Evolutionary conservation across 768 basidiomycete genomes (phyloP).

Genomic region (Boletus speciosus): DNA sequence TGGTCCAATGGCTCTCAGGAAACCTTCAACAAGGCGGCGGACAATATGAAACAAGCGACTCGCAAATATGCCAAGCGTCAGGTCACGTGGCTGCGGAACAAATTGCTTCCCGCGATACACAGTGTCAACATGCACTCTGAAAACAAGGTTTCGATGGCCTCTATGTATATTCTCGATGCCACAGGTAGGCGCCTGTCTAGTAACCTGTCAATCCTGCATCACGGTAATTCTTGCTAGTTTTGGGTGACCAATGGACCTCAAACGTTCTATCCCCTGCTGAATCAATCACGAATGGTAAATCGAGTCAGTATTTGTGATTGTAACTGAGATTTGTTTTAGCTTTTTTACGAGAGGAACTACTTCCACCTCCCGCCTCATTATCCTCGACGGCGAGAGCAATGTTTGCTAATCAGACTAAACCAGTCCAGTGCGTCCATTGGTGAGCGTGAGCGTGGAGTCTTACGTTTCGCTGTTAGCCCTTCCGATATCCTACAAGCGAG

Average conservation of each 20-base stretch:
- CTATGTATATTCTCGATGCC: constrained; percentile 64
- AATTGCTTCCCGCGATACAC: constrained; percentile 71
- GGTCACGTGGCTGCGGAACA: constrained; percentile 88
- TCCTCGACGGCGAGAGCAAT: constrained; percentile 54
- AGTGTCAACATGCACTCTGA: constrained; percentile 41
- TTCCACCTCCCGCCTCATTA: constrained; percentile 57
- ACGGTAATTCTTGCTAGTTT: constrained; percentile 32
- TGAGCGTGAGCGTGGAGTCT: background rate
- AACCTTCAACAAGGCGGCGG: constrained; percentile 54
- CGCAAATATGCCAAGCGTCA: constrained; percentile 90
- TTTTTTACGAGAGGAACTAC: constrained; percentile 46
- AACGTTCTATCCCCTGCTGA: constrained; percentile 53
- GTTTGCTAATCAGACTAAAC: constrained; percentile 43
- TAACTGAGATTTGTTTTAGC: constrained; percentile 28
- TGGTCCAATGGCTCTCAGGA: constrained; percentile 38
- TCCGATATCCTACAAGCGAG: constrained; percentile 50
- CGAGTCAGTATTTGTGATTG: background rate
- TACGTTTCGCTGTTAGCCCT: constrained; percentile 44
- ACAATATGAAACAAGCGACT: constrained; percentile 83
- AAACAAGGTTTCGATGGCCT: constrained; percentile 27
- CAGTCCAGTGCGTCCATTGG: constrained; percentile 41
- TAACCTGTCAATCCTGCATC: background rate
- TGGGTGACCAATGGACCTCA: constrained; percentile 55
- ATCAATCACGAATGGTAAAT: constrained; percentile 46
- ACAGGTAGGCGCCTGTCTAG: constrained; percentile 44